Evolutionary conservation across 805 yeast genomes (phyloP), one percentile per base, ranked within the genome.

Genomic region (Pichia deserticola): DNA sequence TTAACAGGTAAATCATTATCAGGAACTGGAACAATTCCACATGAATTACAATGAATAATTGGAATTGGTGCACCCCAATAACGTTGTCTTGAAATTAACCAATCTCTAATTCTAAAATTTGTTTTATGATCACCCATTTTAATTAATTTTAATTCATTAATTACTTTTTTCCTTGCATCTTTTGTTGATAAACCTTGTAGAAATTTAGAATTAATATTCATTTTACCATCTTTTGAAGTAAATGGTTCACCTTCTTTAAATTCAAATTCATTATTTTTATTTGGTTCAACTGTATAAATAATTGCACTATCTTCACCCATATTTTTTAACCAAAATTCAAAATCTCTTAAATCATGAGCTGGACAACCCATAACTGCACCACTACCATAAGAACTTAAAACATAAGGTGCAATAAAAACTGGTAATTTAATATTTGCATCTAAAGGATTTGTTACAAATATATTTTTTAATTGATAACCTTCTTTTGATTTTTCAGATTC

Each of bases 31-130:
- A 92, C 97, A 0, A 83, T 69, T 1, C 99, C 99, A 73, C 99
- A 93, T 3, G 65, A 55, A 7, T 74, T 76, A 69, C 99, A 93
- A 60, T 93, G 93, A 30, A 93, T 75, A 20, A 93, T 89, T 5
- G 99, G 99, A 48, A 93, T 93, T 3, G 99, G 99, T 0, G 97
- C 93, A 29, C 99, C 99, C 99, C 99, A 93, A 66, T 86, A 92
- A 52, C 99, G 71, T 66, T 93, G 99, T 61, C 99, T 78, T 60
- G 95, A 84, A 43, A 93, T 85, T 30, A 93, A 75, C 99, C 99
- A 93, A 62, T 93, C 99, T 57, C 97, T 76, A 32, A 93, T 69
- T 55, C 82, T 77, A 59, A 74, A 84, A 54, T 82, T 82, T 0
- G 75, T 73, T 5, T 77, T 70, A 4, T 57, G 51, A 1, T 66